Base-by-base conservation (phyloP, 352 stramenopile species). In the Globisporangium alternatum region DNA sequence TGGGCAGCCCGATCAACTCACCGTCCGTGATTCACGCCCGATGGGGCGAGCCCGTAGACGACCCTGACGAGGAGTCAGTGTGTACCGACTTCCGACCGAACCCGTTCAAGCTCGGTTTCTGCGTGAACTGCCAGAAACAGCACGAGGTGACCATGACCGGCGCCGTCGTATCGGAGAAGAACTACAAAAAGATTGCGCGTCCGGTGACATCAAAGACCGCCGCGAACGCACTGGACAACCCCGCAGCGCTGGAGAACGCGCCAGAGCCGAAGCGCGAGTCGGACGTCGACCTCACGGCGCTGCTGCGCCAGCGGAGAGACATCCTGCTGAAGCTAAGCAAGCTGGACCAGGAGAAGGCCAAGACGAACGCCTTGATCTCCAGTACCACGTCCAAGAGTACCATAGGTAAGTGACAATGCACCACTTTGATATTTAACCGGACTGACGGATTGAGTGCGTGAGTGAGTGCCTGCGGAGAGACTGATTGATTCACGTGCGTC, bases 111-210 rank as follows among this genome's bases (percentile, higher is more conserved):
- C 67, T 93, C 22, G 87, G 87, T 6, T 96, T 94, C 64, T 96
- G 87, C 68, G 84, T 96, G 64, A 96, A 96, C 71, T 96, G 87
- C 71, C 87, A 93, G 74, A 94, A 94, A 68, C 87, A 96, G 65
- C 87, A 96, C 73, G 85, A 96, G 44, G 83, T 93, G 15, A 87
- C 76, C 48, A 79, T 81, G 9, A 78, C 80, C 52, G 87, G 87
- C 19, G 78, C 85, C 60, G 83, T 92, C 10, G 78, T 72, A 15
- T 65, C 68, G 10, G 78, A 76, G 65, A 93, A 93, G 59, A 80
- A 90, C 51, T 96, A 93, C 74, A 96, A 92, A 64, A 88, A 89
- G 58, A 94, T 94, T 43, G 76, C 81, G 10, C 71, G 85, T 7
- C 85, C 85, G 3, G 76, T 74, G n/a, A 80, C 89, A 17, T 76